Evolutionary conservation across 2,329 filamentous ascomycete genomes (phyloP).

Genomic region (Teratosphaeria zuluensis): DNA sequence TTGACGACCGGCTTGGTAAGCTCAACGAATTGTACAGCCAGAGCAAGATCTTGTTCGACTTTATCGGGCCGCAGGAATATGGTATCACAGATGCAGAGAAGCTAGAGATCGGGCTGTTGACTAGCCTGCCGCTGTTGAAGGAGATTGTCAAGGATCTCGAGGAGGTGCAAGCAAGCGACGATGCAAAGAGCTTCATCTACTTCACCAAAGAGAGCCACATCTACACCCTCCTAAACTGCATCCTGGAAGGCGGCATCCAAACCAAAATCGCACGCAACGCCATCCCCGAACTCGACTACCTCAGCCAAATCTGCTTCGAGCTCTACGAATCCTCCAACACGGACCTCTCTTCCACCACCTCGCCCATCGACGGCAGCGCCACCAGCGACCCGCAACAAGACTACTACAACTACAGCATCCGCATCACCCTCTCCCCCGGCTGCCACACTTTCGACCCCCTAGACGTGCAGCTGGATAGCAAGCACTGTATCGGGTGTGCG

Average conservation of each 20-base stretch:
- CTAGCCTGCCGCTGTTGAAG: slow-evolving; percentile 83
- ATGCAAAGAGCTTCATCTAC: slow-evolving; percentile 95
- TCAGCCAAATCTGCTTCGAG: slow-evolving; percentile 96
- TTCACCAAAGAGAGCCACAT: slow-evolving; percentile 99
- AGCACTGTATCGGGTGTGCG: slow-evolving; percentile 91
- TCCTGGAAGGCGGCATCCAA: slow-evolving; percentile 90
- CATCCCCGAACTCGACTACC: slow-evolving; percentile 93
- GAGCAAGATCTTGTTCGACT: slow-evolving; percentile 93
- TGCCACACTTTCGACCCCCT: slow-evolving; percentile 95
- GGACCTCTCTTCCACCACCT: slow-evolving; percentile 13
- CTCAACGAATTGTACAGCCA: slow-evolving; percentile 87
- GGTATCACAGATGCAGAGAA: slow-evolving; percentile 94
- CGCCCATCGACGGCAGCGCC: slow-evolving; percentile 17
- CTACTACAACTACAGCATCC: slow-evolving; percentile 81
- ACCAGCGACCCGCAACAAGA: slow-evolving; percentile 48
- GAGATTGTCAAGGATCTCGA: slow-evolving; percentile 96
- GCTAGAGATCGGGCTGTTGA: slow-evolving; percentile 93
- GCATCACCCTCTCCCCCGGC: slow-evolving; percentile 89
- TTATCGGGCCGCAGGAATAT: slow-evolving; percentile 96
- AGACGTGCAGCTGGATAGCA: slow-evolving; percentile 90
- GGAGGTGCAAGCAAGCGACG: slow-evolving; percentile 88
- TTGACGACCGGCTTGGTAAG: slow-evolving; percentile 76
- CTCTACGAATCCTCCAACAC: slow-evolving; percentile 85
- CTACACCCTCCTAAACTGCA: slow-evolving; percentile 95
- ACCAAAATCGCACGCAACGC: slow-evolving; percentile 93